phyloP scores from a whole-genome alignment of 768 basidiomycete species.

The Calvatia gigantea region DNA sequence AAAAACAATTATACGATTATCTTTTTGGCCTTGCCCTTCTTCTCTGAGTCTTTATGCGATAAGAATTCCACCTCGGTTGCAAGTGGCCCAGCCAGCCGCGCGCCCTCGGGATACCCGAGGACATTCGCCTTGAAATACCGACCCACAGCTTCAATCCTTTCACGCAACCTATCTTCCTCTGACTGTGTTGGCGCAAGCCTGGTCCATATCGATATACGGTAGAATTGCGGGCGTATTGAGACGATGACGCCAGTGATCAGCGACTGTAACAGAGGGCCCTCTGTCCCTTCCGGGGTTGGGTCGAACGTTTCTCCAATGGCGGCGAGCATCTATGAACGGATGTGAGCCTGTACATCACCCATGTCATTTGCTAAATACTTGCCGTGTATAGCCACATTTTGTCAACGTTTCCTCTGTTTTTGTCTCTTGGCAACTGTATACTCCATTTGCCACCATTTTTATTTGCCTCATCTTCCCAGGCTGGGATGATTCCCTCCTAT shows the following conservation, averaged over 20 bases:
- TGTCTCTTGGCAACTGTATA: conserved; percentile 95
- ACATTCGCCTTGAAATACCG: conserved; percentile 90
- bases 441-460: conserved; percentile 98
- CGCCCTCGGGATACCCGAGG: conserved; percentile 73
- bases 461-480: conserved; percentile 97
- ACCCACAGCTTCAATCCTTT: conserved; percentile 82
- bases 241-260: conserved; percentile 94
- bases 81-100: conserved; percentile 78
- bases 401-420: conserved; percentile 81
- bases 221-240: conserved; percentile 91
- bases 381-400: conserved; percentile 99
- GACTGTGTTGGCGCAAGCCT: conserved; percentile 62
- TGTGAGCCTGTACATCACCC: conserved; percentile 8
- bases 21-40: conserved; percentile 82
- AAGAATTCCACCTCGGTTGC: conserved; percentile 94
- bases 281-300: conserved; percentile 61
- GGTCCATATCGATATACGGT: conserved; percentile 98
- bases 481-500: conserved; percentile 93
- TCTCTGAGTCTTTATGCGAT: conserved; percentile 94
- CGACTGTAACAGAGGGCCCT: conserved; percentile 45
- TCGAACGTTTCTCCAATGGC: conserved; percentile 99
- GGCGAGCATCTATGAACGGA: conserved; percentile 81
- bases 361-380: conserved; percentile 16
- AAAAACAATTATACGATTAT: conserved; percentile 64
- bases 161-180: conserved; percentile 58